Conservation (phyloP, 2,329 filamentous ascomycete genomes). For the Exophiala sp. region DNA sequence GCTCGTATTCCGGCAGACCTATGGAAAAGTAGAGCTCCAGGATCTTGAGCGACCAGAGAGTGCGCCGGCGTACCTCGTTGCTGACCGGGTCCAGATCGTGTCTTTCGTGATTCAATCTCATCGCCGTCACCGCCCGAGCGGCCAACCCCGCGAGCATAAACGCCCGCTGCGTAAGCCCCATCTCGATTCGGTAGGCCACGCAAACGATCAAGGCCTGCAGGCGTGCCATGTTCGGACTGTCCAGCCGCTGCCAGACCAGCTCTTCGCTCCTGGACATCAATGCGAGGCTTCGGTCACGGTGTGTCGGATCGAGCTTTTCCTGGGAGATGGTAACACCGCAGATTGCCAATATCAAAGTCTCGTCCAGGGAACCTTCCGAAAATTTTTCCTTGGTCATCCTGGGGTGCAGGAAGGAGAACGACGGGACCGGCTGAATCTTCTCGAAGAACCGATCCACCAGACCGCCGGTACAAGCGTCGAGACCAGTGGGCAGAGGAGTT, state of each 20-base stretch:
- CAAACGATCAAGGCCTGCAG: not conserved
- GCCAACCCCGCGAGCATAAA: constrained; percentile 1
- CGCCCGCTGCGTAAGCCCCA: not conserved
- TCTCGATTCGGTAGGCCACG: not conserved
- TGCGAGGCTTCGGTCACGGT: not conserved
- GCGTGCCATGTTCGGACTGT: not conserved
- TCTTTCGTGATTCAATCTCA: constrained; percentile 1
- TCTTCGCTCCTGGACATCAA: not conserved
- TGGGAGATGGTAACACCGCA: not conserved
- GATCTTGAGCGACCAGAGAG: constrained; percentile 1
- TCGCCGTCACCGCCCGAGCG: not conserved
- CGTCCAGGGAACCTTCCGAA: not conserved
- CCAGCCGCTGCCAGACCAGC: not conserved
- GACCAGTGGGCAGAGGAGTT: no score
- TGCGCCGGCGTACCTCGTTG: constrained; percentile 2
- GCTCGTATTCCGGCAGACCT: not conserved
- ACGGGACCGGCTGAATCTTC: not conserved
- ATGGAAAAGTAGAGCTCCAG: constrained; percentile 1
- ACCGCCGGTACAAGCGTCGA: no score
- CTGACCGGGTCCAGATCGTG: constrained; percentile 1
- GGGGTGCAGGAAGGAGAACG: constrained; percentile 3
- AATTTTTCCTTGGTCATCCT: not conserved
- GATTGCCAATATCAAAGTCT: not conserved
- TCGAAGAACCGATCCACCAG: not conserved
- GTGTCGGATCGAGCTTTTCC: not conserved